phyloP scores from a whole-genome alignment of 345 rosid species.

The Boechera retrofracta region DNA sequence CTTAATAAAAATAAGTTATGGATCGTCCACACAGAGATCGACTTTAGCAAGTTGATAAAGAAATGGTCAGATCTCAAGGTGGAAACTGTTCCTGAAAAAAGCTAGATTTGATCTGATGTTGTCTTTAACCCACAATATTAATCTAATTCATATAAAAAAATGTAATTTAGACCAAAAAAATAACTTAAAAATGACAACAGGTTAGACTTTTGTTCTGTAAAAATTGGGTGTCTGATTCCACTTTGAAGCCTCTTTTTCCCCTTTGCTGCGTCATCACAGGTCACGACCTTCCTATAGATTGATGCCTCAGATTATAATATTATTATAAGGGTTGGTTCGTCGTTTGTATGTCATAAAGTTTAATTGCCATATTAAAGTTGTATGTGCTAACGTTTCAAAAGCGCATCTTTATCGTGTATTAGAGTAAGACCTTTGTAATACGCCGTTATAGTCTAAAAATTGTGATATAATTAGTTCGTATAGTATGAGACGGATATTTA shows the following conservation, averaged over 20 bases:
- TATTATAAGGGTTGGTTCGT: conserved; percentile 14
- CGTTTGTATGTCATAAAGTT: conserved; percentile 31
- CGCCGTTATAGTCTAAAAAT: not conserved
- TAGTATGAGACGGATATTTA: not conserved
- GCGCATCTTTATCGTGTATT: conserved; percentile 42
- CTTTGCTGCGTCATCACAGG: conserved; percentile 37
- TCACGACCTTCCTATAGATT: conserved; percentile 41
- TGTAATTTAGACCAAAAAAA: not conserved
- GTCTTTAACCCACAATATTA: conserved; percentile 36
- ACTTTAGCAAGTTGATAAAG: conserved; percentile 45
- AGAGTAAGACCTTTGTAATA: not conserved
- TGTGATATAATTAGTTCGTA: not conserved
- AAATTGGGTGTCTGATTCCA: conserved; percentile 44
- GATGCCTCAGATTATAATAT: conserved; percentile 27
- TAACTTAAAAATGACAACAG: conserved; percentile 20
- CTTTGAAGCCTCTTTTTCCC: conserved; percentile 37
- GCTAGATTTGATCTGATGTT: conserved; percentile 48
- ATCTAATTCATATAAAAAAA: not conserved
- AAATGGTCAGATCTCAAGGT: conserved; percentile 48
- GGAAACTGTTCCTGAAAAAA: conserved; percentile 35
- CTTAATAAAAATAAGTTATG: conserved; percentile 18
- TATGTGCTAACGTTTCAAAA: conserved; percentile 40
- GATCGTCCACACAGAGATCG: conserved; percentile 36
- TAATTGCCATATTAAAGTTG: conserved; percentile 33
- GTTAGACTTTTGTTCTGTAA: conserved; percentile 45